These are phyloP conservation scores for Macrocybe sp. DNA, from an alignment of 1,284 basidiomycete genomes.

Conservation along the genomic window DNA sequence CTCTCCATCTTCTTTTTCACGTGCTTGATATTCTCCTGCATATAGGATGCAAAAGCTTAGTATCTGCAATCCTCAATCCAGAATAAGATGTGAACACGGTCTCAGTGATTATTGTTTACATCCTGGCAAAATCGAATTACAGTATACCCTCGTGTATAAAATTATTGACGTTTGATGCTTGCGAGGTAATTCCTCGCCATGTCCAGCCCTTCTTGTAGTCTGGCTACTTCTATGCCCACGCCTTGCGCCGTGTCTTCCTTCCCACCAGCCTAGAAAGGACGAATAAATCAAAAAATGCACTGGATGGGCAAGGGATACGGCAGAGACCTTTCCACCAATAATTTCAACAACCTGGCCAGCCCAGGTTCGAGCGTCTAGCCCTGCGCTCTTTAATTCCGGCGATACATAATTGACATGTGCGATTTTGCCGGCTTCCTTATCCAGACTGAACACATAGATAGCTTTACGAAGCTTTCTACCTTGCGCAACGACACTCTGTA, in stretches of 20 bases:
- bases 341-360: conserved; percentile 72
- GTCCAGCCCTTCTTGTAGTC: conserved; percentile 67
- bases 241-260: conserved; percentile 90
- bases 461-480: conserved; percentile 81
- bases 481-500: conserved; percentile 72
- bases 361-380: conserved; percentile 82
- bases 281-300: conserved; percentile 6
- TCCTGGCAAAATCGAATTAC: too few species aligned
- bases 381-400: conserved; percentile 51
- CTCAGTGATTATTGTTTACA: too few species aligned
- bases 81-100: too few species aligned
- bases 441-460: conserved; percentile 85
- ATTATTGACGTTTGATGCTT: too few species aligned
- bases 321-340: conserved; percentile 79
- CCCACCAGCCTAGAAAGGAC: conserved; percentile 70
- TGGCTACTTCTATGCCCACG: conserved; percentile 65
- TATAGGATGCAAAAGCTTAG: background rate
- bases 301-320: conserved; percentile 11
- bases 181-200: conserved; percentile 47
- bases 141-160: too few species aligned
- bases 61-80: background rate
- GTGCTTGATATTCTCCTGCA: background rate
- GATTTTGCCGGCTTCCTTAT: conserved; percentile 69
- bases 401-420: conserved; percentile 88
- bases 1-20: background rate